These are phyloP conservation scores for Annulohypoxylon bovei DNA, from an alignment of 495 filamentous ascomycete species.

Conservation along the genomic window DNA sequence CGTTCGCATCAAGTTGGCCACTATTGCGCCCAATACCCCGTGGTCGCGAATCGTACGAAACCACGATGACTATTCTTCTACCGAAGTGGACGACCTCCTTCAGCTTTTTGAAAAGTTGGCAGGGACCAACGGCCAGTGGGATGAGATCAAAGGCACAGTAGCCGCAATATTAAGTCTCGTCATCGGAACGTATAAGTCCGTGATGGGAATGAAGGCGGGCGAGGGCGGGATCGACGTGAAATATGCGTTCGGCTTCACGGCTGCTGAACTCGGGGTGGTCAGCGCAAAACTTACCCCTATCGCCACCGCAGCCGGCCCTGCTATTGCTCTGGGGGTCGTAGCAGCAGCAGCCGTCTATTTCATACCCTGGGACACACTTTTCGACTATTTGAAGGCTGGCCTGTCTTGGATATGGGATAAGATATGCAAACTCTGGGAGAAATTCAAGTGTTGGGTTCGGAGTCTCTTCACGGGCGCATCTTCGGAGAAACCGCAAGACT, in stretches of 20 bases:
- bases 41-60: background rate
- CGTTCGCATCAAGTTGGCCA: background rate
- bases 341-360: slow-evolving; percentile 2
- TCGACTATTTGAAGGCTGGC: background rate
- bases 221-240: background rate
- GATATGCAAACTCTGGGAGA: slow-evolving; percentile 6
- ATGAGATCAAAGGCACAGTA: background rate
- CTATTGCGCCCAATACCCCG: background rate
- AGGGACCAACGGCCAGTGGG: background rate
- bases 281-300: background rate
- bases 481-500: background rate
- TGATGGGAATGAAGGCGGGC: background rate
- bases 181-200: background rate
- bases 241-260: background rate
- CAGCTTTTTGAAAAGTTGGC: background rate
- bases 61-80: background rate
- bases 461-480: background rate
- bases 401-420: slow-evolving; percentile 1
- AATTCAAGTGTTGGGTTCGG: slow-evolving; percentile 1
- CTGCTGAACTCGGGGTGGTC: background rate
- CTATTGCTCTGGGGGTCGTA: background rate
- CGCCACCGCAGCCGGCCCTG: background rate
- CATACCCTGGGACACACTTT: background rate
- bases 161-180: slow-evolving; percentile 5
- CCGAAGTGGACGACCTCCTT: background rate